Evolutionary conservation across 2,329 filamentous ascomycete species (phyloP).

Genomic region (Sporothrix sp.): DNA sequence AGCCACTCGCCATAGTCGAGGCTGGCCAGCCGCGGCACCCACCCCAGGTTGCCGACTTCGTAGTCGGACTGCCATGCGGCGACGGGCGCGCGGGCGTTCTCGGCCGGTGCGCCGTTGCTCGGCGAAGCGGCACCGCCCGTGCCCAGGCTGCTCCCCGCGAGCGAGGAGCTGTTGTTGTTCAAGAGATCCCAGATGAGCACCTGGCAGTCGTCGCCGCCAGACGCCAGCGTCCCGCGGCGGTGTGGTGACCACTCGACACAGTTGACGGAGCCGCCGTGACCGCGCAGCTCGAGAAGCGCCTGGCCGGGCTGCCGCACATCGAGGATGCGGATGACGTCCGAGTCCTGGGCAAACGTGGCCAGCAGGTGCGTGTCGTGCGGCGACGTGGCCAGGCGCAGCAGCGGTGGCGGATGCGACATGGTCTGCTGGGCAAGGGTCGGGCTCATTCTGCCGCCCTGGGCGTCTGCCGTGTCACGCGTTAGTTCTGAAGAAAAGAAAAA

Average conservation of each 20-base stretch:
- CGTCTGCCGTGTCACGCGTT: constrained; percentile 28
- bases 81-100: constrained; percentile 56
- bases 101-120: constrained; percentile 41
- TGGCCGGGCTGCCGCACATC: constrained; percentile 95
- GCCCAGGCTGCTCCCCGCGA: constrained; percentile 11
- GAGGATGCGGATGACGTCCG: constrained; percentile 82
- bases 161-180: constrained; percentile 42
- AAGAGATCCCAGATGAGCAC: constrained; percentile 92
- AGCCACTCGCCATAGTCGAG: constrained; percentile 72
- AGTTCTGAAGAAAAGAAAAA: neutral
- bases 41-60: constrained; percentile 75
- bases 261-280: constrained; percentile 77
- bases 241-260: constrained; percentile 89
- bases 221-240: constrained; percentile 78
- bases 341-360: constrained; percentile 94
- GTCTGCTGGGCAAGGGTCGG: constrained; percentile 69
- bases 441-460: constrained; percentile 55
- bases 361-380: constrained; percentile 92
- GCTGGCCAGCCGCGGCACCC: constrained; percentile 64
- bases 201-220: constrained; percentile 82
- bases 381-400: constrained; percentile 76
- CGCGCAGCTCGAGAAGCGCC: constrained; percentile 83
- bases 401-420: constrained; percentile 64
- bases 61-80: constrained; percentile 80
- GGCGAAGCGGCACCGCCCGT: neutral